phyloP scores from a whole-genome alignment of 179 eudicot species.

The Gypsophila paniculata region DNA sequence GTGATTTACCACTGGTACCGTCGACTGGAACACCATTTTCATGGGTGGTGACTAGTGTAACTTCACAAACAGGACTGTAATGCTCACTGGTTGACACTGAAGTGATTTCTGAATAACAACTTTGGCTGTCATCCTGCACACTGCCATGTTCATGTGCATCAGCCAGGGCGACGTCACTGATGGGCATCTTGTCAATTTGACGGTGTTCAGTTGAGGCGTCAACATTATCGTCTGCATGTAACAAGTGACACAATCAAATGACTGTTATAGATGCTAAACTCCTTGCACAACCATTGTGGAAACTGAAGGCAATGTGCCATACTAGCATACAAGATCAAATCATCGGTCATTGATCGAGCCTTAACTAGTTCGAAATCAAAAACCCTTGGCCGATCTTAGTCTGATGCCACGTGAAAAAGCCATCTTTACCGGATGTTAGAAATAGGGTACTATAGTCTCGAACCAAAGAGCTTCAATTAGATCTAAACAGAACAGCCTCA shows the following conservation, averaged over 20 bases:
- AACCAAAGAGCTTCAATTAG: too few relatives aligned
- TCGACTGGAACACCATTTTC: slow-evolving; percentile 35
- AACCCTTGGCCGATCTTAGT: background rate
- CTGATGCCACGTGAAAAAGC: background rate
- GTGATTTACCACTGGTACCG: background rate
- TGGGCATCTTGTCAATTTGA: slow-evolving; percentile 5
- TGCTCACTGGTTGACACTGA: slow-evolving; percentile 24
- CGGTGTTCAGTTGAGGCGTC: background rate
- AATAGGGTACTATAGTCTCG: too few relatives aligned
- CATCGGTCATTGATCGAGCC: background rate
- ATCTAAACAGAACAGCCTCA: too few relatives aligned
- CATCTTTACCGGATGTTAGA: background rate
- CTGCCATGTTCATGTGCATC: background rate
- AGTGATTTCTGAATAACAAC: slow-evolving; percentile 28
- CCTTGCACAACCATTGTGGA: too few relatives aligned
- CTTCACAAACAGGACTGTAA: slow-evolving; percentile 20
- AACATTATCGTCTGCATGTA: slow-evolving; percentile 31
- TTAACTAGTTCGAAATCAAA: background rate
- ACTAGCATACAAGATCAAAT: background rate
- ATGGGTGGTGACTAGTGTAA: slow-evolving; percentile 28
- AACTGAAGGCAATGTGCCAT: background rate
- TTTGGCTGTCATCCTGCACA: slow-evolving; percentile 22
- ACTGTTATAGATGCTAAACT: background rate
- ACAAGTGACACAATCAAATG: background rate
- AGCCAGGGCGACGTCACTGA: background rate